Conservation (phyloP, 768 basidiomycete genomes). For the Boletus tomentosulus region DNA sequence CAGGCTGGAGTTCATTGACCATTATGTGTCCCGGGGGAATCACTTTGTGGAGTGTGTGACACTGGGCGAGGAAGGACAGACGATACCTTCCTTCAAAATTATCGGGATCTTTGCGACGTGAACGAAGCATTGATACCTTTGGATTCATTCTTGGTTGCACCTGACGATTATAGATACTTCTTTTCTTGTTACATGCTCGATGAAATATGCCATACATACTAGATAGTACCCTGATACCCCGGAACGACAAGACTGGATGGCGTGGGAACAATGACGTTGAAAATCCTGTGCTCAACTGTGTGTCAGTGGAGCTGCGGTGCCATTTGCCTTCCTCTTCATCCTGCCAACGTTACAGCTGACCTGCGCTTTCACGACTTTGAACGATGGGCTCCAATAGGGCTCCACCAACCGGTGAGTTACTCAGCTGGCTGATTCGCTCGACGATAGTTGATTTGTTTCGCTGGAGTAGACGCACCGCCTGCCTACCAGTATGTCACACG, state of each 20-base stretch:
- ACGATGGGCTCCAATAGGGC: slow-evolving; percentile 15
- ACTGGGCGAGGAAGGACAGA: slow-evolving; percentile 80
- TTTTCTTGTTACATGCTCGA: not conserved
- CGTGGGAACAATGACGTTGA: slow-evolving; percentile 24
- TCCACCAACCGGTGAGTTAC: slow-evolving; percentile 13
- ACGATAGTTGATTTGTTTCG: not conserved
- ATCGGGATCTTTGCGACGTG: slow-evolving; percentile 85
- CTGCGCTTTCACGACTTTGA: not conserved
- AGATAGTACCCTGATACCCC: not conserved
- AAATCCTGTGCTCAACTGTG: slow-evolving; percentile 2
- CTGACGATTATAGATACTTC: not conserved
- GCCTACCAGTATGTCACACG: slow-evolving; percentile 57
- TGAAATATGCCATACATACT: not conserved
- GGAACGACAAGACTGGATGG: not conserved
- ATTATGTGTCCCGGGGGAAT: slow-evolving; percentile 76
- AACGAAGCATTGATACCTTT: not conserved
- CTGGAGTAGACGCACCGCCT: slow-evolving; percentile 40
- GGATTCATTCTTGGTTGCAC: not conserved
- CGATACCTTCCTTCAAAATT: slow-evolving; percentile 82
- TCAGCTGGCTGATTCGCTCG: not conserved
- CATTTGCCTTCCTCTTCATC: not conserved
- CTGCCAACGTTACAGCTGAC: slow-evolving; percentile 1
- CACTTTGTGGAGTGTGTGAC: slow-evolving; percentile 93
- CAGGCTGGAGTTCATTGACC: slow-evolving; percentile 85
- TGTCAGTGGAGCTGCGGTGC: not conserved